Conservation (phyloP, 352 stramenopile genomes). For the Pythium pectinolyticum region DNA sequence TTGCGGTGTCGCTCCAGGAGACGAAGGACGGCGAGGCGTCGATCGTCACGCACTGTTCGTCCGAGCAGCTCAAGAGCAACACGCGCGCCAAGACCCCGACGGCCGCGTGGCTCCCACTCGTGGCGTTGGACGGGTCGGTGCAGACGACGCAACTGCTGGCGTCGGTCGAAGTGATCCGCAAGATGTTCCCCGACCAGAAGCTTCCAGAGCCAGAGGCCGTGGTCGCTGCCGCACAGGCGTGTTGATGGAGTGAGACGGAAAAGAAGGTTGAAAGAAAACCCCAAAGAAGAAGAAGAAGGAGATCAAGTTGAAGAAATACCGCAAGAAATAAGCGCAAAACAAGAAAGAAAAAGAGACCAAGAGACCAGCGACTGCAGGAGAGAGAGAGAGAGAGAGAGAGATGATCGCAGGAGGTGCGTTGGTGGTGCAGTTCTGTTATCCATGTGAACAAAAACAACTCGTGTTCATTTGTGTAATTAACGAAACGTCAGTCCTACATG, state of each 20-base stretch:
- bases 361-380: background rate
- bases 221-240: background rate
- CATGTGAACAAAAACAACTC: too few species aligned
- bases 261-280: background rate
- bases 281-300: background rate
- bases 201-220: constrained; percentile 43
- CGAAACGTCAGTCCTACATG: too few species aligned
- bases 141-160: constrained; percentile 43
- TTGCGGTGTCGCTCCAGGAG: constrained; percentile 23
- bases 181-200: constrained; percentile 55
- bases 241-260: too few species aligned
- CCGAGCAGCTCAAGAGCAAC: constrained; percentile 57
- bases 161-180: constrained; percentile 58
- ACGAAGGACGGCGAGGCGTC: constrained; percentile 19
- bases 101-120: constrained; percentile 52
- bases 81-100: constrained; percentile 37
- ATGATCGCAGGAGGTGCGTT: too few species aligned
- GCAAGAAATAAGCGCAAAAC: background rate
- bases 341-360: background rate
- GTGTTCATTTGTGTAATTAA: too few species aligned
- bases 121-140: constrained; percentile 48
- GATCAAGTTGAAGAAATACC: background rate
- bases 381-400: background rate
- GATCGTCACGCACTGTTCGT: constrained; percentile 42
- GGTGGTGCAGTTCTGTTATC: too few species aligned